phyloP scores from a whole-genome alignment of 2,329 filamentous ascomycete genomes.

The Colletotrichum truncatum region DNA sequence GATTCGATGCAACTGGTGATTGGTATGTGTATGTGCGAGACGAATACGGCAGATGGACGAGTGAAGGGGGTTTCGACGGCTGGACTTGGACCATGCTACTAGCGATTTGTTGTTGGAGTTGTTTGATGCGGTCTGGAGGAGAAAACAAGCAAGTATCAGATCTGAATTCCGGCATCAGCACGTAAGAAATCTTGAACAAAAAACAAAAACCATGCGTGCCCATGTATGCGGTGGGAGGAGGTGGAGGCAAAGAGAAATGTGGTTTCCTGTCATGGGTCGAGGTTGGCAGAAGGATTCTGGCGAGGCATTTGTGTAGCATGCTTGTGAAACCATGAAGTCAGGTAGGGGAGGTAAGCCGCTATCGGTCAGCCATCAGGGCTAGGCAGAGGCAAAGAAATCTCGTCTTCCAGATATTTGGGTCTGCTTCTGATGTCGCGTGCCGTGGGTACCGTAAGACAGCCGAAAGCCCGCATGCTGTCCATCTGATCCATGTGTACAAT shows the following conservation, averaged over 20 bases:
- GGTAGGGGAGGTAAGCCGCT: background rate
- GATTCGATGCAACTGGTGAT: background rate
- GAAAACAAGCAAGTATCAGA: slow-evolving; percentile 3
- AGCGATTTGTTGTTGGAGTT: background rate
- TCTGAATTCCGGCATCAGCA: background rate
- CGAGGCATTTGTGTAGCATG: slow-evolving; percentile 15
- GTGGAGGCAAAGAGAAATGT: slow-evolving; percentile 13
- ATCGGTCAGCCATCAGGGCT: background rate
- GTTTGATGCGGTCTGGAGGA: background rate
- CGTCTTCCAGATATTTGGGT: background rate
- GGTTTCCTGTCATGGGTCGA: slow-evolving; percentile 9
- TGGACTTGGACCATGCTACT: background rate
- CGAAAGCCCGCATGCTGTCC: no score
- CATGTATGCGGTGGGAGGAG: background rate
- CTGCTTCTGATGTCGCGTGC: background rate
- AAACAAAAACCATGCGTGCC: background rate
- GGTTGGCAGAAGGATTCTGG: slow-evolving; percentile 15
- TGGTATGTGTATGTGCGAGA: no score
- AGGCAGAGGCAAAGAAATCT: background rate
- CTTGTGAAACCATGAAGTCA: slow-evolving; percentile 3
- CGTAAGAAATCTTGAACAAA: background rate
- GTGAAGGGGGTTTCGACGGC: background rate
- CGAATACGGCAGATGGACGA: background rate
- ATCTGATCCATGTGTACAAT: no score
- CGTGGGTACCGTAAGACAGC: background rate